A percentile compares a stretch with the other conserved stretches of the same genome.
Evolutionary conservation across 2,329 filamentous ascomycete species (phyloP).

Genomic region (Akanthomyces lecanii): DNA sequence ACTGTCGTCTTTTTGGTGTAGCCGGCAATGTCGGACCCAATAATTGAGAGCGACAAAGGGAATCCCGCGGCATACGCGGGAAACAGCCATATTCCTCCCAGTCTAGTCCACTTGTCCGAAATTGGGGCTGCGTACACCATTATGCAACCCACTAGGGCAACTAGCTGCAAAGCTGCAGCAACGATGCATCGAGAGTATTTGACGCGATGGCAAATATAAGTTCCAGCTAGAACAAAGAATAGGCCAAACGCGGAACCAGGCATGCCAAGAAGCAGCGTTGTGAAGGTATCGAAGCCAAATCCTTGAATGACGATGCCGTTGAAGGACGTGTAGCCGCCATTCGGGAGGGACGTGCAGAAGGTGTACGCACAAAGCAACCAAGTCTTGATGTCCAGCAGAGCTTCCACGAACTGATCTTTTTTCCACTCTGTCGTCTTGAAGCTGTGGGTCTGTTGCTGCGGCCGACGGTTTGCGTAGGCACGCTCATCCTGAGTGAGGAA

Average conservation of each 20-base stretch:
- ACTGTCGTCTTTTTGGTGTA: conserved; percentile 60
- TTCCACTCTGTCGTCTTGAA: conserved; percentile 45
- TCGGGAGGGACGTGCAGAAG: conserved; percentile 54
- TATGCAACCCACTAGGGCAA: conserved; percentile 7
- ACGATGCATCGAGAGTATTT: conserved; percentile 15
- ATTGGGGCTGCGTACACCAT: conserved; percentile 12
- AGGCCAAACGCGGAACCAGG: conserved; percentile 29
- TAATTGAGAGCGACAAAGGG: conserved; percentile 50
- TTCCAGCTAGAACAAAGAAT: conserved; percentile 6
- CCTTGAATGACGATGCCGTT: conserved; percentile 56
- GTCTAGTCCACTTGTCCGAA: conserved; percentile 6
- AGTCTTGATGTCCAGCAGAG: conserved; percentile 49
- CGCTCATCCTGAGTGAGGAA: conserved; percentile 4
- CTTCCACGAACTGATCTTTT: conserved; percentile 41
- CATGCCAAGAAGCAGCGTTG: conserved; percentile 55
- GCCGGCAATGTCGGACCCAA: conserved; percentile 55
- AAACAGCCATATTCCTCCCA: conserved; percentile 42
- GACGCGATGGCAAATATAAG: conserved; percentile 9
- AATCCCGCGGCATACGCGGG: conserved; percentile 45
- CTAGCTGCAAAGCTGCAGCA: not conserved
- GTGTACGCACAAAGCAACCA: conserved; percentile 55
- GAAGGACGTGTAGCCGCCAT: conserved; percentile 55
- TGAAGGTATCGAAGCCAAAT: conserved; percentile 52
- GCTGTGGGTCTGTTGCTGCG: conserved; percentile 12
- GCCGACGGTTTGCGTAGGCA: conserved; percentile 3